Conservation (phyloP, 2,329 filamentous ascomycete species). For the Penicillium sp. region DNA sequence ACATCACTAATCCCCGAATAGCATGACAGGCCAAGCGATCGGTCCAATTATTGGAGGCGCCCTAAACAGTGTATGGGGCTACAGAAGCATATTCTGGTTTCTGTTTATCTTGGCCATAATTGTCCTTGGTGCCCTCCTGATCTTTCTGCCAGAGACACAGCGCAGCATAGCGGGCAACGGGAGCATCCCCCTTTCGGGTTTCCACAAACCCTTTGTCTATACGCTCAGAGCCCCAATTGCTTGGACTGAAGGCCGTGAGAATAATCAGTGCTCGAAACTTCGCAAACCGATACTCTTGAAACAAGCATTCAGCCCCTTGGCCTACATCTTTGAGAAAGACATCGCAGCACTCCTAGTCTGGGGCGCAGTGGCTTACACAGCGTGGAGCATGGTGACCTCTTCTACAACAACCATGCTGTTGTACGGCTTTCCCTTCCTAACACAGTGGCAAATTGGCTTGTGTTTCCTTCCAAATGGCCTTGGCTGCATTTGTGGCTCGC, state of each 20-base stretch:
- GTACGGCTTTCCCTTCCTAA: not conserved
- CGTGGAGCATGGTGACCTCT: conserved; percentile 4
- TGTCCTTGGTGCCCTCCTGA: not conserved
- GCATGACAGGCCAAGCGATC: not conserved
- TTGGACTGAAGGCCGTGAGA: not conserved
- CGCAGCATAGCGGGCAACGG: conserved; percentile 1
- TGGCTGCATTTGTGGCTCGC: conserved; percentile 9
- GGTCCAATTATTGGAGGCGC: conserved; percentile 1
- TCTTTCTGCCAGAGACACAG: conserved; percentile 2
- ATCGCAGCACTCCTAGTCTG: not conserved
- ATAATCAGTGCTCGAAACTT: not conserved
- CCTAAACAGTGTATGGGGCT: not conserved
- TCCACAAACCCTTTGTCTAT: not conserved
- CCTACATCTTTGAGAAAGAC: conserved; percentile 1
- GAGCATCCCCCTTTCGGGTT: not conserved
- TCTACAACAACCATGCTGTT: conserved; percentile 2
- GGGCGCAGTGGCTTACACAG: conserved; percentile 1
- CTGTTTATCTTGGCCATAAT: not conserved
- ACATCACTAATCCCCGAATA: not conserved
- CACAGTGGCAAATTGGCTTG: conserved; percentile 1
- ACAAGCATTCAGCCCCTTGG: not conserved
- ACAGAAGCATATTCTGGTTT: conserved; percentile 1
- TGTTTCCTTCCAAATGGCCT: conserved; percentile 2
- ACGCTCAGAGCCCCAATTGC: not conserved
- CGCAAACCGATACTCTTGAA: not conserved